Evolutionary conservation across 305 asterid genomes (phyloP).

Genomic region (Caryopteris hybrid): DNA sequence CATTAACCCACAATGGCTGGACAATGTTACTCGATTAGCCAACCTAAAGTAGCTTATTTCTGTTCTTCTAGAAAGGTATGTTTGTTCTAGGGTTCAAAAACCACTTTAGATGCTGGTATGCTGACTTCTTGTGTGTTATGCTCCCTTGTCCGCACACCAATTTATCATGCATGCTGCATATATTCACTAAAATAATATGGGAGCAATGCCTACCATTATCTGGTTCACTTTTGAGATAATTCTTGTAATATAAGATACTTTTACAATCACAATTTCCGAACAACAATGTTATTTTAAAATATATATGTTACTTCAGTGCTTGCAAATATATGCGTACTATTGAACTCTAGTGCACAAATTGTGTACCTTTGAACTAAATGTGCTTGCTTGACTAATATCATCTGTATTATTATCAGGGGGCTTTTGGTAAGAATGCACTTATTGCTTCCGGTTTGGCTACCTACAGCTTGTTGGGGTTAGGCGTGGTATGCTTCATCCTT

Average conservation of each 20-base stretch:
- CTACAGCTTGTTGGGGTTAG: slow-evolving; percentile 62
- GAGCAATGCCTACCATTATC: neutral
- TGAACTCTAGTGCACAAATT: neutral
- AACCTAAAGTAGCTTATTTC: neutral
- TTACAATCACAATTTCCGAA: neutral
- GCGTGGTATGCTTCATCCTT: slow-evolving; percentile 56
- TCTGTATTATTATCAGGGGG: slow-evolving; percentile 46
- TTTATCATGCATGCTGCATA: neutral
- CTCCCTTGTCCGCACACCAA: neutral
- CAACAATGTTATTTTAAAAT: neutral
- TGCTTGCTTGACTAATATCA: neutral
- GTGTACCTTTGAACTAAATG: neutral
- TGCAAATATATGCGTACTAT: neutral
- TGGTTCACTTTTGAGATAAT: neutral
- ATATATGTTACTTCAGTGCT: too few relatives aligned
- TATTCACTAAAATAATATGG: neutral
- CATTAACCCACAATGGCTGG: neutral
- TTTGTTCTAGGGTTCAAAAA: too few relatives aligned
- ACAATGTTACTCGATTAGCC: neutral
- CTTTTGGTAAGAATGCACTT: slow-evolving; percentile 64
- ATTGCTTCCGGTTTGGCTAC: slow-evolving; percentile 68
- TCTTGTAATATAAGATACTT: neutral
- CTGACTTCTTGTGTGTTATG: too few relatives aligned
- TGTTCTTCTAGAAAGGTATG: too few relatives aligned
- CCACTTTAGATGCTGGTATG: too few relatives aligned